Evolutionary conservation across 2,329 filamentous ascomycete species (phyloP).

Genomic region (Aspergillus candidus): DNA sequence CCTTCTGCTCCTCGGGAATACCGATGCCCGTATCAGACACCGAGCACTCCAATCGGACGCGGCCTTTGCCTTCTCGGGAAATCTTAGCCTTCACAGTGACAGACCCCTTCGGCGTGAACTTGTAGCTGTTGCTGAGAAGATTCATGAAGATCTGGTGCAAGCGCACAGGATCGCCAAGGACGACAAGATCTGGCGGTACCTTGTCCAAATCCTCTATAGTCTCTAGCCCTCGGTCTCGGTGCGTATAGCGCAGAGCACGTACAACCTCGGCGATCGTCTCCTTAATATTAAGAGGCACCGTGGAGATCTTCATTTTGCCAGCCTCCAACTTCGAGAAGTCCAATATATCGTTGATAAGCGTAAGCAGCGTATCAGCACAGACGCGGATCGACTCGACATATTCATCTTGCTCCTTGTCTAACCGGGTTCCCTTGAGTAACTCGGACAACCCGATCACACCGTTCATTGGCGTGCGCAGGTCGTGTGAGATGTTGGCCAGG

Average conservation of each 20-base stretch:
- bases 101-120: constrained; percentile 82
- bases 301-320: constrained; percentile 80
- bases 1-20: constrained; percentile 68
- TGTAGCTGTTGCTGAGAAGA: constrained; percentile 85
- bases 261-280: constrained; percentile 61
- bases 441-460: constrained; percentile 77
- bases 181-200: constrained; percentile 54
- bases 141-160: constrained; percentile 75
- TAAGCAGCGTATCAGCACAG: constrained; percentile 69
- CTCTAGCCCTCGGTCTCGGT: constrained; percentile 54
- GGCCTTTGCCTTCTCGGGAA: constrained; percentile 63
- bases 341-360: constrained; percentile 85
- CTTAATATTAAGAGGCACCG: constrained; percentile 71
- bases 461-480: constrained; percentile 91
- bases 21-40: constrained; percentile 89
- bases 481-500: constrained; percentile 84
- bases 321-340: constrained; percentile 86
- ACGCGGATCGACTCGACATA: constrained; percentile 60
- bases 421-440: constrained; percentile 51
- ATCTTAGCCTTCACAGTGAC: constrained; percentile 76
- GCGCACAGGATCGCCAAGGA: constrained; percentile 79
- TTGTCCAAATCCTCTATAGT: constrained; percentile 60
- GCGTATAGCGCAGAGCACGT: constrained; percentile 57
- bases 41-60: constrained; percentile 72
- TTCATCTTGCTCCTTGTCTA: constrained; percentile 55